Conservation (phyloP, 495 filamentous ascomycete species). For the Lasiosphaeria ovina region DNA sequence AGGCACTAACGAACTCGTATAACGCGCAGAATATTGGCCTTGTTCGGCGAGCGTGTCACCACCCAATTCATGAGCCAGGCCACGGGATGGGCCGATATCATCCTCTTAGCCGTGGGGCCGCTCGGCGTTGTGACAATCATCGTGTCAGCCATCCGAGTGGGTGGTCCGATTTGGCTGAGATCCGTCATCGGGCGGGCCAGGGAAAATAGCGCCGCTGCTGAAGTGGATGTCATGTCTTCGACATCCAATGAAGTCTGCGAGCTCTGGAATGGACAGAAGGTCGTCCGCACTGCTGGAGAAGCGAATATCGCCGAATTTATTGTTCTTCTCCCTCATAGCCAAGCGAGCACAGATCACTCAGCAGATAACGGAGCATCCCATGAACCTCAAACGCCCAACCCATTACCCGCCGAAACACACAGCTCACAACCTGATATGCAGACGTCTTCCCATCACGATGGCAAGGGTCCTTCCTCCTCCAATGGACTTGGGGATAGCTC, state of each 20-base stretch:
- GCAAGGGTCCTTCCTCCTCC: background rate
- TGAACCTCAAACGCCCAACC: background rate
- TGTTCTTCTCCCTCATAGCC: background rate
- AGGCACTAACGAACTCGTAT: background rate
- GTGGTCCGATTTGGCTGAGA: conserved; percentile 50
- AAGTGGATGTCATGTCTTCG: conserved; percentile 36
- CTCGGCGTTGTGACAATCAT: conserved; percentile 56
- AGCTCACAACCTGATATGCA: background rate
- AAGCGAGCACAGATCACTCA: background rate
- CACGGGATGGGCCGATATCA: conserved; percentile 46
- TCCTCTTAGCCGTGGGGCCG: conserved; percentile 56
- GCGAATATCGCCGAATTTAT: conserved; percentile 2
- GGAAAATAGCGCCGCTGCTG: conserved; percentile 30
- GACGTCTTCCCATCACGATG: background rate
- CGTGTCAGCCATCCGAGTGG: conserved; percentile 52
- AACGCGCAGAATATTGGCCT: conserved; percentile 38
- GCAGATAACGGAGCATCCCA: background rate
- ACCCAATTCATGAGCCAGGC: conserved; percentile 59
- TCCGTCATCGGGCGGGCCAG: conserved; percentile 50
- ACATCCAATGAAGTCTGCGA: conserved; percentile 35
- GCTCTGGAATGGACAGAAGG: conserved; percentile 34
- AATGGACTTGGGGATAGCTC: too few species aligned
- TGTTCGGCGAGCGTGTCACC: conserved; percentile 57
- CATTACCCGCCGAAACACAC: too few species aligned
- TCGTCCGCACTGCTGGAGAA: conserved; percentile 17